Base-by-base conservation (phyloP, 352 stramenopile species). In the Phytophthora crassamura region DNA sequence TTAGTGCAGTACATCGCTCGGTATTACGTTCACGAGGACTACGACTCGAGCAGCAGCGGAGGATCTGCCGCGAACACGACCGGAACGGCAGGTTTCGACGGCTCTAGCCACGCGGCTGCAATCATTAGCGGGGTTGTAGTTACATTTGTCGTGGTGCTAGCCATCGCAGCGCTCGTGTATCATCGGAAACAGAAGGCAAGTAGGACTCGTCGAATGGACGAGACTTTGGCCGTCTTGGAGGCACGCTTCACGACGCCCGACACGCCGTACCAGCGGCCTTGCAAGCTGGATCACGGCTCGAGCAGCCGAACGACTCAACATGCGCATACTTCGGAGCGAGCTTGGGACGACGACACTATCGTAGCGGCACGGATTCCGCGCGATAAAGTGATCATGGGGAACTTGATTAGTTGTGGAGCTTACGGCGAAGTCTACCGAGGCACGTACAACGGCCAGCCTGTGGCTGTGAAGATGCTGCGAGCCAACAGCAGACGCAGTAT, bases 321-420 rank as follows among this genome's bases (percentile, higher is more conserved):
- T 28, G 43, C 32, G 2, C 58, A 53, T 2, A 59, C 38, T 10
- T 54, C 42, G n/a, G 52, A 56, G 53, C 59, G 52, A 46, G 32
- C 59, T 42, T 69, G 60, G 60, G 60, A 69, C 32, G 60, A 69
- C 25, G 60, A 69, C 12, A 58, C 33, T 14, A 69, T 69, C 16
- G 43, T 64, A 10, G 60, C 59, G 40, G 56, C 56, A 34, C 50
- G 57, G 36, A 45, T 65, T 32, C 57, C 57, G 15, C 46, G 57
- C 20, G 57, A 65, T 20, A 65, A 65, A 39, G 57, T 65, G 30
- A 35, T 52, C 7, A 40, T 52, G 8, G 47, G 39, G 36, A 7
- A 20, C 11, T 40, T 59, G 14, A 18, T 65, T 10, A 65, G 38
- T 52, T 30, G 57, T 18, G 57, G 57, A 2, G 57, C 46, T 6